Conservation (phyloP, 163 green algal species). For the Scenedesmus sp. region DNA sequence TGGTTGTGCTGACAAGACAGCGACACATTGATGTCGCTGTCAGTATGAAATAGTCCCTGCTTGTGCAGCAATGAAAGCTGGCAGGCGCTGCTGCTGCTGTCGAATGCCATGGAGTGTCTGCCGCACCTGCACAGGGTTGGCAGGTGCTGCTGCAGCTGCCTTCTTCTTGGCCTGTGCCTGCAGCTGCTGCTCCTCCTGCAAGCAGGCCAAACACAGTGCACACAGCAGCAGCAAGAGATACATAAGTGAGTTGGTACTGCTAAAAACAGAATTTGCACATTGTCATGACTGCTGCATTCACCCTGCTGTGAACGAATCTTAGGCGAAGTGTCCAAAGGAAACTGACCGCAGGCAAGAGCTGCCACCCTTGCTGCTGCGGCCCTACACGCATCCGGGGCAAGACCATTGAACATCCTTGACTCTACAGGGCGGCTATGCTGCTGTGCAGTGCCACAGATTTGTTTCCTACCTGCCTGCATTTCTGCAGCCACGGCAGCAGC, state of each 20-base stretch:
- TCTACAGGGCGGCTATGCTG: background rate
- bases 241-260: background rate
- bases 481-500: constrained; percentile 31
- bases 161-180: background rate
- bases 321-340: background rate
- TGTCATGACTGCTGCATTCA: background rate
- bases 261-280: background rate
- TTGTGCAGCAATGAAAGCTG: background rate
- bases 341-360: background rate
- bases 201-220: background rate
- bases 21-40: background rate
- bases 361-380: background rate
- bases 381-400: background rate
- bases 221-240: background rate
- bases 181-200: constrained; percentile 18
- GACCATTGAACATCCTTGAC: background rate
- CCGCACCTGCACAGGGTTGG: background rate
- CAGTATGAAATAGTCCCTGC: background rate
- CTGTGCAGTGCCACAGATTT: background rate
- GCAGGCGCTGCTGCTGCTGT: constrained; percentile 6
- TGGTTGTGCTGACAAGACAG: background rate
- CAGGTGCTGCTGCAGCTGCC: background rate
- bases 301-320: background rate
- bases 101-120: background rate
- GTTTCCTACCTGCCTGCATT: background rate